Evolutionary conservation across 257 asterid species (phyloP).

Genomic region (Penstemon davidsonii): DNA sequence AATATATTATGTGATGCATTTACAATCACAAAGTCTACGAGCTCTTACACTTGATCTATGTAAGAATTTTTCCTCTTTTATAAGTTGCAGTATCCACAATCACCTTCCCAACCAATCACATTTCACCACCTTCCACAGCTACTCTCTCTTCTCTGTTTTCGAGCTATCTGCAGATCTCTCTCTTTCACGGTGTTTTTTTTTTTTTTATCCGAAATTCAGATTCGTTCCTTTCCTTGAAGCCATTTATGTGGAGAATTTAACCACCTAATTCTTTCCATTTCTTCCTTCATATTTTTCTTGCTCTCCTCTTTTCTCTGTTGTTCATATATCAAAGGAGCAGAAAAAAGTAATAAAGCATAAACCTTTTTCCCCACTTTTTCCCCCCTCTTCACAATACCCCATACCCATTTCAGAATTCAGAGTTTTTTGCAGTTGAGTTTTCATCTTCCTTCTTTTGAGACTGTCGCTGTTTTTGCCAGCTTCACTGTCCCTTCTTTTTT

Average conservation of each 20-base stretch:
- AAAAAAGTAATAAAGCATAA: conserved; percentile 48
- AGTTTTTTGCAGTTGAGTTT: conserved; percentile 35
- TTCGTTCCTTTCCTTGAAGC: conserved; percentile 48
- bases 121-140: conserved; percentile 46
- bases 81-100: conserved; percentile 61
- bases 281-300: conserved; percentile 38
- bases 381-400: conserved; percentile 30
- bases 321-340: conserved; percentile 36
- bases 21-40: no score
- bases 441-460: conserved; percentile 46
- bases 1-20: no score
- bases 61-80: no score
- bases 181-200: conserved; percentile 8
- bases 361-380: conserved; percentile 43
- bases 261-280: conserved; percentile 32
- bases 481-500: conserved; percentile 28
- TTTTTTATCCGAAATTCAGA: background rate
- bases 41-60: no score
- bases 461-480: conserved; percentile 26
- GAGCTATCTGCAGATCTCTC: background rate
- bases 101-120: conserved; percentile 80
- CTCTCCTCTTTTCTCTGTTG: conserved; percentile 30
- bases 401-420: conserved; percentile 34
- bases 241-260: conserved; percentile 25
- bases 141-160: conserved; percentile 15